A percentile compares a stretch with the other conserved stretches of the same genome.
phyloP scores from a whole-genome alignment of 2,329 filamentous ascomycete species.

The Fusarium sp. region DNA sequence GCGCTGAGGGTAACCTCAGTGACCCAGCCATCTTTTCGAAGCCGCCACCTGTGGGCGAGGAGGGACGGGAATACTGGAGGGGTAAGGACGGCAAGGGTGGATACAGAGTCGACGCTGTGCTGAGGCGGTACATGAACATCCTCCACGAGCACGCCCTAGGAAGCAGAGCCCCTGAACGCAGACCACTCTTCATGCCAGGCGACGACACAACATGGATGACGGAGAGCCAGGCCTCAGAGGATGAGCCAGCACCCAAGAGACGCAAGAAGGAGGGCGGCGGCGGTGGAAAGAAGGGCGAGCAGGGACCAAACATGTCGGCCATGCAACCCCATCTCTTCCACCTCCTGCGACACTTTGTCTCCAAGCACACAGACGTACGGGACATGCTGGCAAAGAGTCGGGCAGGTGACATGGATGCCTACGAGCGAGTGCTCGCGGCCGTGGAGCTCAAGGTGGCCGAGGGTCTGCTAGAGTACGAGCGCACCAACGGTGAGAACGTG shows the following conservation, averaged over 20 bases:
- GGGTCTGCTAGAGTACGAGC: constrained; percentile 76
- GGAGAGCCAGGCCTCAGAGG: constrained; percentile 45
- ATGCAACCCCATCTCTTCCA: constrained; percentile 96
- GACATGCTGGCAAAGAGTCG: constrained; percentile 80
- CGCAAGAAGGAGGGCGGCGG: constrained; percentile 53
- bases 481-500: constrained; percentile 61
- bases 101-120: constrained; percentile 87
- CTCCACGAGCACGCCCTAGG: constrained; percentile 82
- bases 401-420: constrained; percentile 77
- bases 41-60: constrained; percentile 70
- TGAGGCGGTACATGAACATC: constrained; percentile 90
- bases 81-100: constrained; percentile 82
- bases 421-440: constrained; percentile 79
- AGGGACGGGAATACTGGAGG: constrained; percentile 87
- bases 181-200: constrained; percentile 78
- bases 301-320: constrained; percentile 73
- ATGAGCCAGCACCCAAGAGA: constrained; percentile 65
- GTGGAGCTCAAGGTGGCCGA: constrained; percentile 80
- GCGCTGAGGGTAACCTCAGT: constrained; percentile 92
- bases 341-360: constrained; percentile 83
- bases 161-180: constrained; percentile 70
- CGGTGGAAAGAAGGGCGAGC: constrained; percentile 48
- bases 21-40: constrained; percentile 87
- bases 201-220: constrained; percentile 61
- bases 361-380: constrained; percentile 82